These are phyloP conservation scores for Ensete glaucum DNA, from an alignment of 176 grass and related monocot species.

Conservation along the genomic window DNA sequence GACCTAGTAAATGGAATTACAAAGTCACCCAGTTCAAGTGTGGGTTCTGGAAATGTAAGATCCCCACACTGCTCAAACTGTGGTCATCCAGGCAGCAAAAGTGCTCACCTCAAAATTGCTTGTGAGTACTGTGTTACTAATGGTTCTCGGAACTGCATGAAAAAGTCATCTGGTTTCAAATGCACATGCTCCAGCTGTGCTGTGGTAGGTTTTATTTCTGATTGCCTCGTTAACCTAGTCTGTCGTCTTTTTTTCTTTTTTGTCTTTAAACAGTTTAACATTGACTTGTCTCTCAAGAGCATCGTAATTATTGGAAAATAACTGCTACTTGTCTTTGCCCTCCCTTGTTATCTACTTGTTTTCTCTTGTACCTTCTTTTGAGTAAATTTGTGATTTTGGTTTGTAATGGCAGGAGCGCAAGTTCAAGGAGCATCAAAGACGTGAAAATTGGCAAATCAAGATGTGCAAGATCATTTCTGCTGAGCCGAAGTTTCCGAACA, in stretches of 20 bases:
- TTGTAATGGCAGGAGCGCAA: conserved; percentile 40
- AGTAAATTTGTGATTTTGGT: background rate
- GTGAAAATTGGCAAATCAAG: conserved; percentile 85
- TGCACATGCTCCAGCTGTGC: conserved; percentile 68
- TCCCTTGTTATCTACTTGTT: background rate
- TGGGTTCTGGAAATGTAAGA: conserved; percentile 31
- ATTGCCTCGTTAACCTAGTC: background rate
- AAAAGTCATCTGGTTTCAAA: conserved; percentile 65
- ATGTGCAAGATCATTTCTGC: conserved; percentile 66
- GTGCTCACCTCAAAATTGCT: conserved; percentile 52
- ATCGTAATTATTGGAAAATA: background rate
- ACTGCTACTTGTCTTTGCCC: background rate
- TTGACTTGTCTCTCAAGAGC: background rate
- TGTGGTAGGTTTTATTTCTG: conserved; percentile 33
- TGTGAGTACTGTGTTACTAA: conserved; percentile 64
- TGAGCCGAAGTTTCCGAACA: conserved; percentile 75
- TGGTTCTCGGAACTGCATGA: conserved; percentile 46
- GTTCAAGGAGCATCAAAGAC: conserved; percentile 48
- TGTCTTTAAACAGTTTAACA: background rate
- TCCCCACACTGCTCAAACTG: conserved; percentile 59
- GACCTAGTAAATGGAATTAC: conserved; percentile 32
- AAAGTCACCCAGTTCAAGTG: conserved; percentile 27
- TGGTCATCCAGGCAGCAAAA: conserved; percentile 89
- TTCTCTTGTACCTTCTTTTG: conserved; percentile 8
- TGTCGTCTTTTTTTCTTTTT: background rate